Percentiles rank a stretch among this genome's conserved stretches.
Evolutionary conservation across 2,329 filamentous ascomycete genomes (phyloP).

Genomic region (Exophiala viscosa): DNA sequence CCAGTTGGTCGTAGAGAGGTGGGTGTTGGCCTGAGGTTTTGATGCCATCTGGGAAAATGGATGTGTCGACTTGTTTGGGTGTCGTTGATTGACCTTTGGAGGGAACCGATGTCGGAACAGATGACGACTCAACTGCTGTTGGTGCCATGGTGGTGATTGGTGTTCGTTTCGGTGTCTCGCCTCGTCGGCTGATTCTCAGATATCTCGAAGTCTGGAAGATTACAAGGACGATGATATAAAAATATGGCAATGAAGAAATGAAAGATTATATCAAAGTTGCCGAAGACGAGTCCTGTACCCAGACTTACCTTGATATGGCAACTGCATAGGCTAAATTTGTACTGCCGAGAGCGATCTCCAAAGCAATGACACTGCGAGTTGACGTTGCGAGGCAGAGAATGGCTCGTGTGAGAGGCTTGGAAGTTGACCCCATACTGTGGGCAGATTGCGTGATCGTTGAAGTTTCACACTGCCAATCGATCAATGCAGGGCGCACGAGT

Average conservation of each 20-base stretch:
- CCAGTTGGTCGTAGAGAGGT: conserved; percentile 63
- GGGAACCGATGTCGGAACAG: not conserved
- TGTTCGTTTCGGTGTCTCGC: not conserved
- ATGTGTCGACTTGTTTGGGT: conserved; percentile 16
- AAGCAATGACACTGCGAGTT: not conserved
- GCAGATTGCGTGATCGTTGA: conserved; percentile 22
- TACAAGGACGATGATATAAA: too few relatives aligned
- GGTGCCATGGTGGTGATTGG: conserved; percentile 15
- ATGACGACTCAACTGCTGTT: conserved; percentile 11
- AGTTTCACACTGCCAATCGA: not conserved
- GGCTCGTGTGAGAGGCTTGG: not conserved
- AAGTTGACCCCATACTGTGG: conserved; percentile 21
- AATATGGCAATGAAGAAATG: too few relatives aligned
- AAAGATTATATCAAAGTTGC: too few relatives aligned
- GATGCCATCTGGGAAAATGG: conserved; percentile 59
- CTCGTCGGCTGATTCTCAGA: too few relatives aligned
- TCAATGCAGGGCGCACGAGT: too few relatives aligned
- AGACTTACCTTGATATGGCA: not conserved
- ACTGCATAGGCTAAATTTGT: not conserved
- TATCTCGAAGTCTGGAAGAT: too few relatives aligned
- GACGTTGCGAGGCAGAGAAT: not conserved
- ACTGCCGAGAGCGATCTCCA: conserved; percentile 9
- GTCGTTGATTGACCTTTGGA: conserved; percentile 3
- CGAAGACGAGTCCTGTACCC: too few relatives aligned
- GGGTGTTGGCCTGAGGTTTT: conserved; percentile 69